phyloP scores from a whole-genome alignment of 352 stramenopile genomes.

The Thraustochytrium sp. region DNA sequence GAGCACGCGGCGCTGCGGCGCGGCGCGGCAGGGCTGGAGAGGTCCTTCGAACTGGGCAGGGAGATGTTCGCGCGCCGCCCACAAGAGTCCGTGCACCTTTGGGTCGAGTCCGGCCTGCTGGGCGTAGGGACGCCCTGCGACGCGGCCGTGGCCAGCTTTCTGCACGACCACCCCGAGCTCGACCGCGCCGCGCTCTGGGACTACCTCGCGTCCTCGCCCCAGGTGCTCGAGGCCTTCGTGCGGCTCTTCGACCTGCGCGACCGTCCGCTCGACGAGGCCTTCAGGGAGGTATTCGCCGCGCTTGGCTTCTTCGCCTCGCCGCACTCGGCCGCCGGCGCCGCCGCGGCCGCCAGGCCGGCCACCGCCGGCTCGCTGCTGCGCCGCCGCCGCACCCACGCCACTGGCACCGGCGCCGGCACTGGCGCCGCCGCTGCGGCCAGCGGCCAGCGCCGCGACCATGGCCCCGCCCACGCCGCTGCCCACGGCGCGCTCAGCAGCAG shows the following conservation, averaged over 20 bases:
- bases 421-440: neutral
- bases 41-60: neutral
- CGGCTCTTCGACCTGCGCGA: conserved; percentile 6
- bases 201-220: neutral
- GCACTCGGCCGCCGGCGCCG: neutral
- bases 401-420: neutral
- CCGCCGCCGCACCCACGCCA: neutral
- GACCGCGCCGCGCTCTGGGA: neutral
- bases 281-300: neutral
- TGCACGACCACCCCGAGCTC: neutral
- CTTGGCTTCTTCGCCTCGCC: neutral
- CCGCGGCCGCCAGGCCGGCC: neutral
- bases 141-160: neutral
- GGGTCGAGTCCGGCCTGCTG: neutral
- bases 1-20: neutral
- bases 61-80: neutral
- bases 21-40: neutral
- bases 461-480: neutral
- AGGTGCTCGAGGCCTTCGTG: neutral
- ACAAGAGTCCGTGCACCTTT: neutral
- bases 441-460: neutral
- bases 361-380: neutral
- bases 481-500: too few species aligned
- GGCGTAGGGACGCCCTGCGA: neutral
- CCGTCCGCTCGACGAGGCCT: conserved; percentile 22